Base-by-base conservation (phyloP, 805 yeast species). In the Saturnispora kantuleensis region DNA sequence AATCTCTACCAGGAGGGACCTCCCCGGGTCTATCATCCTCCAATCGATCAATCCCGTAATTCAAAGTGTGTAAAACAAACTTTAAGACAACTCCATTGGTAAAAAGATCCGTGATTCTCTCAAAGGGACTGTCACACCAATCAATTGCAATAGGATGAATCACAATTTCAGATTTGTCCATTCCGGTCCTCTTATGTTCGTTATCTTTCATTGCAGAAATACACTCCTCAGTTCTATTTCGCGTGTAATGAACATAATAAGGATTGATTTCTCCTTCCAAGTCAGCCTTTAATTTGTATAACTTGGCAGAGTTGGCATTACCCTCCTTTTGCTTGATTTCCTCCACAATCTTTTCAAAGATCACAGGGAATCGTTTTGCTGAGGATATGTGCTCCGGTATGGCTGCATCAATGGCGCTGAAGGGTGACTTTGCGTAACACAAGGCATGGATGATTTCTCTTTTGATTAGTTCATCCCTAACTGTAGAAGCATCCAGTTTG, bases 161-260 rank as follows among this genome's bases (percentile, higher is more conserved):
- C 13, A 72, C 79, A 4, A 80, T 69, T 3, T 77, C 77, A 0
- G 67, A 60, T 1, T 60, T 55, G 1, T 63, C 61, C 21, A 63
- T 56, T 7, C 39, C 42, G 9, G 44, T 38, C 11, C 35, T 33
- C 45, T 68, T 64, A 9, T 74, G 69, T 35, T 72, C 59, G 26
- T 73, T 58, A 31, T 73, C 74, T 52, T 80, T 79, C 29, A 84
- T 63, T 4, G 77, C 63, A 38, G 71, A 73, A 45, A 84, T 81
- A 6, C 95, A 90, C 48, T 87, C 96, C 45, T 87, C 96, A 44
- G 90, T 74, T 43, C 78, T 79, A 52, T 87, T 87, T 0, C 90
- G 66, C 0, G 83, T 68, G 53, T 82, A 83, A 53, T 87, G 88
- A 47, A 84, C 70, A 57, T 81, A 90, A 56, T 77, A 89, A 0